Evolutionary conservation across 2,329 filamentous ascomycete species (phyloP), one percentile per base, ranked within the genome.

Genomic region (Blumeria hordei): DNA sequence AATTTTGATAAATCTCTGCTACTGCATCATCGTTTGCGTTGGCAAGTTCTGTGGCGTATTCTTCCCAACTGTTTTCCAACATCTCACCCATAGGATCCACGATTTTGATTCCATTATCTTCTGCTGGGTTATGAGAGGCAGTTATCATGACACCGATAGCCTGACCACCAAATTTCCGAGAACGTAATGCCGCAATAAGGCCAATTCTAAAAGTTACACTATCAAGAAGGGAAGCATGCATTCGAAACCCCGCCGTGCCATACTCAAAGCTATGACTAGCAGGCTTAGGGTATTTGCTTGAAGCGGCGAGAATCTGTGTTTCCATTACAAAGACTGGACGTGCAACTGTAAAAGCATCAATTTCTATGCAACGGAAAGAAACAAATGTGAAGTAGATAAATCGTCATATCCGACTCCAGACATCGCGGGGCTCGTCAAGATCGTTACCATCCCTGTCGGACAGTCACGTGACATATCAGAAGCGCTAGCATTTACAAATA

Each of bases 81-180:
- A 96, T 96, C 69, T 96, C 92, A 60, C 92, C 90, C 81, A 94
- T 84, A 11, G 92, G 92, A 68, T 98, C 92, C 59, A 98, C 87
- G 62, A 98, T 79, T 75, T 94, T 94, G 67, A 94, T 83, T 54
- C 88, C 88, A 68, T 94, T 94, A 70, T 94, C 88, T 62, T 79
- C 75, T 36, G 88, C 83, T 16, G 85, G 85, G 70, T 94, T 94
- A 74, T 94, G 88, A 64, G 85, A 93, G 59, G 88, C 88, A 44
- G 88, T 94, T 68, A 94, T 85, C 88, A 94, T 94, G 61, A 98
- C 83, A 65, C 92, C 92, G 65, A 98, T 94, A 63, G 86, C 83
- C 72, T 93, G 85, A 60, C 88, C 83, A 67, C 83, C 82, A 62
- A 93, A 78, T 70, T 92, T 93, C 67, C 87, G 85, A 60, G 88